Percentiles rank a stretch among this genome's conserved stretches.
These are phyloP conservation scores for Lentithecium fluviatile DNA, from an alignment of 495 filamentous ascomycete genomes.

Conservation along the genomic window DNA sequence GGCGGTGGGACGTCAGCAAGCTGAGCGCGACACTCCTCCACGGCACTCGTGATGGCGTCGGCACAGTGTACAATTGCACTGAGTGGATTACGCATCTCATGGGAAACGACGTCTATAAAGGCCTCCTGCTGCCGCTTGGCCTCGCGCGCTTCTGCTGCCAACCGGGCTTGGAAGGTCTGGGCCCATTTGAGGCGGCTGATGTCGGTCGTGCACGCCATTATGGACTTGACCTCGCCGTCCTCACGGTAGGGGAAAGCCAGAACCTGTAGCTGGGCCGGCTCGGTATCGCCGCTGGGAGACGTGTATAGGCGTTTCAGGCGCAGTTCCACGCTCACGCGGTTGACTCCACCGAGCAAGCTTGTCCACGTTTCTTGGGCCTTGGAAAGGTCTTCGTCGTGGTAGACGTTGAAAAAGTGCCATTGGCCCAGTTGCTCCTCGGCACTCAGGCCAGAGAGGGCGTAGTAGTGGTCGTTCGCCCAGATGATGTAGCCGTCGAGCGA, in stretches of 20 bases:
- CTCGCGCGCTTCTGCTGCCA: slow-evolving; percentile 38
- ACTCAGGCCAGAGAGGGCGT: slow-evolving; percentile 1
- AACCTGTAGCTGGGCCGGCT: slow-evolving; percentile 23
- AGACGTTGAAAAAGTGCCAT: slow-evolving; percentile 12
- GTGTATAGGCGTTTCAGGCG: slow-evolving; percentile 21
- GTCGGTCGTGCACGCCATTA: slow-evolving; percentile 36
- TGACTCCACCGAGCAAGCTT: not conserved
- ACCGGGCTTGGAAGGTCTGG: slow-evolving; percentile 33
- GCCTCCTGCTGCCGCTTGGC: slow-evolving; percentile 38
- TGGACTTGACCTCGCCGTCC: slow-evolving; percentile 14
- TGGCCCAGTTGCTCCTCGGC: not conserved
- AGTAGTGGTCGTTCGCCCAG: slow-evolving; percentile 30
- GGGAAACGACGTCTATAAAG: slow-evolving; percentile 30
- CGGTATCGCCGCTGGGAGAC: slow-evolving; percentile 18
- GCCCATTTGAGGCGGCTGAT: slow-evolving; percentile 39
- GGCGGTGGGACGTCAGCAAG: slow-evolving; percentile 10
- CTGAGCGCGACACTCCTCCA: slow-evolving; percentile 3
- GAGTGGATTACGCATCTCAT: slow-evolving; percentile 45
- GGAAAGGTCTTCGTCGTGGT: slow-evolving; percentile 12
- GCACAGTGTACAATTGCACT: slow-evolving; percentile 42
- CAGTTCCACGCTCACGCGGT: slow-evolving; percentile 19
- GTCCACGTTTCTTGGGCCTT: slow-evolving; percentile 14
- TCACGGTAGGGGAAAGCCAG: slow-evolving; percentile 25
- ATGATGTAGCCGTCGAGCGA: slow-evolving; percentile 16
- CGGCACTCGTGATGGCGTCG: slow-evolving; percentile 35